Evolutionary conservation across 305 asterid species (phyloP), one percentile per base, ranked within the genome.

Genomic region (Euphrasia arctica): DNA sequence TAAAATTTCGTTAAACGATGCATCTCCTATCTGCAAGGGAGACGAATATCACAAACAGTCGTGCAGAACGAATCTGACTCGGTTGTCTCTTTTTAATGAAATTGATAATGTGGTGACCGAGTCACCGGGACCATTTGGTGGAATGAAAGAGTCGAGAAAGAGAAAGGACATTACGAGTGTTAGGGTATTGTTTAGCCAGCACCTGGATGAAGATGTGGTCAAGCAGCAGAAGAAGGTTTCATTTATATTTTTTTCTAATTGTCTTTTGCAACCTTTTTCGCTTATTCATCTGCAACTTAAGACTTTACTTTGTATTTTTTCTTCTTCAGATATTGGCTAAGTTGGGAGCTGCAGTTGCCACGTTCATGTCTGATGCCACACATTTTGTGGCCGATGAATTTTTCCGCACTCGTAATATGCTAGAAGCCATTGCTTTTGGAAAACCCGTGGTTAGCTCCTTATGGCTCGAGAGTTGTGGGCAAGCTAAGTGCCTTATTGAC

Each of bases 321-420:
- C 27, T 66, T 22, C 27, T 58, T 64, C 74, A 94, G 99, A 78
- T 86, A 72, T 74, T 94, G 88, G 74, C 82, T 60, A 82, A 87
- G 63, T 72, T 94, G 67, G 96, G 99, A 52, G 93, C 87, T 72
- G 80, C 81, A 55, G 82, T 70, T 66, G 88, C 83, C 32, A 75
- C 91, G 32, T 85, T 83, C 36, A 80, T 86, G 81, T 81, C 87
- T 42, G 90, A 90, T 18, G 98, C 97, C 54, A 79, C 99, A 22
- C 99, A 94, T 74, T 94, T 94, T 68, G 84, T 93, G 64, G 87
- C 95, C n/a, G 97, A 90, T 79, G 86, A 86, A 70, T 93, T 93
- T 85, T 88, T 83, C 61, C 94, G 99, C 62, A 93, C 99, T 13
- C 81, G 88, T 79, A 93, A 90, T 73, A 88, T 93, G 95, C 76